Evolutionary conservation across 192 early-diverging fungal genomes (phyloP), one percentile per base, ranked within the genome.

Genomic region (Lunasporangiospora selenospora): DNA sequence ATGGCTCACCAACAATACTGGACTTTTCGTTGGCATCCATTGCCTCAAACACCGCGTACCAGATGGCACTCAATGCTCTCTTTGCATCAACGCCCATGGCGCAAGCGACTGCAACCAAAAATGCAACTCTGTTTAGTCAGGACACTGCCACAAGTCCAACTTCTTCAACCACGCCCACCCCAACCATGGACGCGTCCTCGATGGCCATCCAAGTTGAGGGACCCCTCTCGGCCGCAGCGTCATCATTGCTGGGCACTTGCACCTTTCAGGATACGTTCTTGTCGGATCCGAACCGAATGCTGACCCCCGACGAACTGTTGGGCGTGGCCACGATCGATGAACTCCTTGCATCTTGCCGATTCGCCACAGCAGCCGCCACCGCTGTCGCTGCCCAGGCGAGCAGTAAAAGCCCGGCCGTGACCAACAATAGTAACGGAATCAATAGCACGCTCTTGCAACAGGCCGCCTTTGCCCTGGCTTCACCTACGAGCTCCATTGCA

Each of bases 31-130:
- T 59, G 11, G 54, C 41, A 18, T 13, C 48, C 3, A 21, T 62
- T 38, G 21, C 47, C 23, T 39, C 59, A 29, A 55, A 63, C 30
- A 73, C 30, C 16, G 67, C 67, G 10, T 73, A 73, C 21, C 67
- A 73, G 60, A 57, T 73, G 13, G 60, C 67, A 12, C 26, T 73
- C 12, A 62, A 30, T 30, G 67, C 54, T 23, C 41, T 73, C 45
- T 42, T 73, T 19, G 46, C 52, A 46, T 12, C 37, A 39, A 55
- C 40, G 42, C n/a, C n/a, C n/a, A n/a, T n/a, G n/a, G n/a, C n/a
- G n/a, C n/a, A n/a, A n/a, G n/a, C n/a, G n/a, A n/a, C n/a, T n/a
- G n/a, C n/a, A n/a, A n/a, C n/a, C n/a, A n/a, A n/a, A n/a, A n/a
- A n/a, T n/a, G n/a, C n/a, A n/a, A n/a, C n/a, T n/a, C n/a, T n/a